Evolutionary conservation across 768 basidiomycete species (phyloP).

Genomic region (Mrakia gelida): DNA sequence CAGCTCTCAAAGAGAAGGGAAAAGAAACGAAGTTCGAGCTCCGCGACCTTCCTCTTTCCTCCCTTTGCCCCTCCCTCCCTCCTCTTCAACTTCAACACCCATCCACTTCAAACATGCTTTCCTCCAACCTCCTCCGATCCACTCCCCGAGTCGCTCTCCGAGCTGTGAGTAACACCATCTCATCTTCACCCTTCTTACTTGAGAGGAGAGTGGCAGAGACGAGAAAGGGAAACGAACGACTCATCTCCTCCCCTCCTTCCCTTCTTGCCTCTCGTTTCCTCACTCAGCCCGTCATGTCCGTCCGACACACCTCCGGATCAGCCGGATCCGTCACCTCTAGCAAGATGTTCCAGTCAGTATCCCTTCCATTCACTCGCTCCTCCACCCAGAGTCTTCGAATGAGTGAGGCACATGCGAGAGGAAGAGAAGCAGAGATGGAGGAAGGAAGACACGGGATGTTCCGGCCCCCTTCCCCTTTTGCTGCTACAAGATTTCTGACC

Average conservation of each 20-base stretch:
- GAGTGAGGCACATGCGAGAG: not conserved
- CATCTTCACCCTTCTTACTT: no score
- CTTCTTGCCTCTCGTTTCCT: not conserved
- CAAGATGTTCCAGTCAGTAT: not conserved
- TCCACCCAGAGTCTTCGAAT: no score
- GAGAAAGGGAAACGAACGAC: not conserved
- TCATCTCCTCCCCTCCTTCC: not conserved
- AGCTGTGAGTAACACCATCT: not conserved
- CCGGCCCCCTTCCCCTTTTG: not conserved
- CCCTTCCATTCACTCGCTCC: not conserved
- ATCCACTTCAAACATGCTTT: not conserved
- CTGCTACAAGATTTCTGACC: no score
- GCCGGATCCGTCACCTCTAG: not conserved
- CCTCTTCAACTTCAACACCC: not conserved
- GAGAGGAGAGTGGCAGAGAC: not conserved
- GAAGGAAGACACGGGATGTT: not conserved
- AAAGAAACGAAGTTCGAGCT: not conserved
- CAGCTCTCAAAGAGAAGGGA: not conserved
- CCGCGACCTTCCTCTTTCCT: not conserved
- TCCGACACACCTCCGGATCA: not conserved
- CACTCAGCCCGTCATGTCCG: not conserved
- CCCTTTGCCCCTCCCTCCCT: not conserved
- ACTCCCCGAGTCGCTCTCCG: slow-evolving; percentile 2
- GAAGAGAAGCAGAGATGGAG: not conserved
- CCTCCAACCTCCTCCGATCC: slow-evolving; percentile 6